These are phyloP conservation scores for Pleurozium schreberi DNA, from an alignment of 225 moss, liverwort and hornwort species.

Conservation along the genomic window DNA sequence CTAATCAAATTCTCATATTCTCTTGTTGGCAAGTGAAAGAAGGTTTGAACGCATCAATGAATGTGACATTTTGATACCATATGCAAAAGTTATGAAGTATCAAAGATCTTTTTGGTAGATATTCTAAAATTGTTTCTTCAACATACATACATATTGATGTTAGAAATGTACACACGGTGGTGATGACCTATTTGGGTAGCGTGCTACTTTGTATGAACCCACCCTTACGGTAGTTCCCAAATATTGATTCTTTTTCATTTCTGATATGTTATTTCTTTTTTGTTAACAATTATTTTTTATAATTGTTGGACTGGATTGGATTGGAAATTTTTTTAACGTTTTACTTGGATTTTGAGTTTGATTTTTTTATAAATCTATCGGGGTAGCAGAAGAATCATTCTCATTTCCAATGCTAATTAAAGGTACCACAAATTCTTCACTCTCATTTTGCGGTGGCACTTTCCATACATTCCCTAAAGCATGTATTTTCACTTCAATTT, in stretches of 20 bases:
- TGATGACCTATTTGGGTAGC: no score
- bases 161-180: background rate
- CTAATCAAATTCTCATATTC: background rate
- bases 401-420: background rate
- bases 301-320: no score
- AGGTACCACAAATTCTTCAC: no score
- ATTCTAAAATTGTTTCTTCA: background rate
- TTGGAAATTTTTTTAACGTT: background rate
- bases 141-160: background rate
- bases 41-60: background rate
- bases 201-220: background rate
- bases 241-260: background rate
- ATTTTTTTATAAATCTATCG: no score
- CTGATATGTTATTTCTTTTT: background rate
- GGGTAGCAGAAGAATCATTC: background rate
- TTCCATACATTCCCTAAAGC: background rate
- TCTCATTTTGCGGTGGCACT: background rate
- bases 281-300: background rate
- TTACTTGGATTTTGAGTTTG: background rate
- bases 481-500: background rate
- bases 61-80: background rate
- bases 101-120: background rate
- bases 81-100: rapidly evolving
- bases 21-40: background rate
- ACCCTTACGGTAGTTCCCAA: background rate